Conservation (phyloP, 768 basidiomycete genomes). For the Russula sp. region DNA sequence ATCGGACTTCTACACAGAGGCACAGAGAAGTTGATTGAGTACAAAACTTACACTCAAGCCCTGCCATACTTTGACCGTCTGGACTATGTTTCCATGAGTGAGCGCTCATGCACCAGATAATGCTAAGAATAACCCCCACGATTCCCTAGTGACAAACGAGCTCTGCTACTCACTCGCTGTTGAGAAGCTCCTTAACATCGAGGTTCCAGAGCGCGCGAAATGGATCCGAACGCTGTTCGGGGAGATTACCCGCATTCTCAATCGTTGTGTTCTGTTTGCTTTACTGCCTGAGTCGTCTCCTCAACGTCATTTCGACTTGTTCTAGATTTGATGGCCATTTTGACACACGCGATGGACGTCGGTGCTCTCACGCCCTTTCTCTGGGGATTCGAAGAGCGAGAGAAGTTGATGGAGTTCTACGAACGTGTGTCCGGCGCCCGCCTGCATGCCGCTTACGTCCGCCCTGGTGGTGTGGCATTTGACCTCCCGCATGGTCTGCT, state of each 20-base stretch:
- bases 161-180: conserved; percentile 95
- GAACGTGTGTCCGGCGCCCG: conserved; percentile 98
- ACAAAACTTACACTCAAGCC: conserved; percentile 97
- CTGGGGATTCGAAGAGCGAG: conserved; percentile 99
- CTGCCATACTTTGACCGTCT: conserved; percentile 98
- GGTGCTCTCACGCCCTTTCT: conserved; percentile 97
- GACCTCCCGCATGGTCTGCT: conserved; percentile 98
- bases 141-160: conserved; percentile 90
- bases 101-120: conserved; percentile 28
- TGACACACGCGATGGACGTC: conserved; percentile 95
- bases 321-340: conserved; percentile 89
- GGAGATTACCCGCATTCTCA: conserved; percentile 92
- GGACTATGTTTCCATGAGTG: conserved; percentile 99
- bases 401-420: conserved; percentile 99
- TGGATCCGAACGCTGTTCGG: conserved; percentile 98
- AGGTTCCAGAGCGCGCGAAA: conserved; percentile 93
- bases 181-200: conserved; percentile 95
- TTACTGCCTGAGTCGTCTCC: neutral
- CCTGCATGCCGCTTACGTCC: conserved; percentile 94
- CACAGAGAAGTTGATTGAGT: conserved; percentile 98
- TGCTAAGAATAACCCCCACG: neutral
- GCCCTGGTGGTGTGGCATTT: conserved; percentile 96
- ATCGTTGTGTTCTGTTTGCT: conserved; percentile 49
- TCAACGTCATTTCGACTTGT: conserved; percentile 1
- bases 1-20: conserved; percentile 95